Conservation (phyloP, 305 asterid genomes). For the Caryopteris hybrid region DNA sequence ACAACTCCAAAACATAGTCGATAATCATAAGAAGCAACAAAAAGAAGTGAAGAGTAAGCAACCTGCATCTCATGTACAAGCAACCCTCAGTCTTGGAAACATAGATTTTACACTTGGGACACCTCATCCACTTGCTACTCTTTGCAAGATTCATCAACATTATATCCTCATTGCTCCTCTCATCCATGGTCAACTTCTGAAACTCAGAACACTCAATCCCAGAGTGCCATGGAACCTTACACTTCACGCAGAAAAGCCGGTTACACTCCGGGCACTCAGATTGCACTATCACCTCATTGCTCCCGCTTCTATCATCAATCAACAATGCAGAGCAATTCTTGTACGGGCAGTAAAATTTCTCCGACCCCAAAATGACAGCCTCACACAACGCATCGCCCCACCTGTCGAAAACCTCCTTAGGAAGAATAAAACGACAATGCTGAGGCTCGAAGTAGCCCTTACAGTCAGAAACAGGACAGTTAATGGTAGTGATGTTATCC, state of each 20-base stretch:
- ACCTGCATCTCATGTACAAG: conserved; percentile 73
- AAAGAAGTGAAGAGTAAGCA: background rate
- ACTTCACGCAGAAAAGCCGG: conserved; percentile 55
- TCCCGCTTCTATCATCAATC: conserved; percentile 27
- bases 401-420: conserved; percentile 48
- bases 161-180: conserved; percentile 57
- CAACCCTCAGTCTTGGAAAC: conserved; percentile 61
- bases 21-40: no score
- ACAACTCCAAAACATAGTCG: no score
- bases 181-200: conserved; percentile 39
- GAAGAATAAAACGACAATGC: conserved; percentile 47
- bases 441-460: conserved; percentile 44
- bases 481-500: conserved; percentile 28
- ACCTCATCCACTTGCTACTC: conserved; percentile 50
- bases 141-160: conserved; percentile 54
- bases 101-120: conserved; percentile 47
- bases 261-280: conserved; percentile 62
- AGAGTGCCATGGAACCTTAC: conserved; percentile 72
- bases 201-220: conserved; percentile 49
- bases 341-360: conserved; percentile 66
- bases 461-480: conserved; percentile 49
- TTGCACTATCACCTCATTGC: conserved; percentile 4
- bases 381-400: conserved; percentile 75
- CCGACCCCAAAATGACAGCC: conserved; percentile 39
- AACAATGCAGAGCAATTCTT: conserved; percentile 64